Percentiles rank a stretch among this genome's conserved stretches.
Evolutionary conservation across 768 basidiomycete genomes (phyloP).

Genomic region (Trametes cubensis): DNA sequence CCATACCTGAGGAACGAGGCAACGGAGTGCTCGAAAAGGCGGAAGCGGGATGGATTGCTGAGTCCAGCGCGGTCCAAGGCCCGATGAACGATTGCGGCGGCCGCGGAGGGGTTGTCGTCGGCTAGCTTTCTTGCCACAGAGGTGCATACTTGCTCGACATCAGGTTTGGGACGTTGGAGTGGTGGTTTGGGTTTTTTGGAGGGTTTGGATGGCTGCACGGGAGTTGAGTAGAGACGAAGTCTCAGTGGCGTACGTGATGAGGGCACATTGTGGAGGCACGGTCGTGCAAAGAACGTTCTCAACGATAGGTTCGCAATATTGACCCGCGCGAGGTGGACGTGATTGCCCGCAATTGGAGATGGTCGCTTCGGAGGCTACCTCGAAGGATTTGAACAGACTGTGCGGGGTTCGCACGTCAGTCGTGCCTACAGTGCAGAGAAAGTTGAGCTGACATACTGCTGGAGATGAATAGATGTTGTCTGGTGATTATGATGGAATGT

Average conservation of each 20-base stretch:
- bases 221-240: not conserved
- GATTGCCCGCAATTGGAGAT: not conserved
- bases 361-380: not conserved
- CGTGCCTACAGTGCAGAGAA: too few relatives aligned
- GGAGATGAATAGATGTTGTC: too few relatives aligned
- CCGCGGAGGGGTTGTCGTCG: not conserved
- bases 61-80: slow-evolving; percentile 3
- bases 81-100: slow-evolving; percentile 9
- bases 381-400: too few relatives aligned
- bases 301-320: slow-evolving; percentile 2
- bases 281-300: not conserved
- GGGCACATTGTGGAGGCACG: not conserved
- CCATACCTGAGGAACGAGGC: slow-evolving; percentile 44
- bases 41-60: slow-evolving; percentile 18
- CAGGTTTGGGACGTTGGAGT: not conserved
- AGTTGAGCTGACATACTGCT: too few relatives aligned
- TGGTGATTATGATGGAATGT: too few relatives aligned
- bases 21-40: slow-evolving; percentile 42
- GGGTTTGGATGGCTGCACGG: not conserved
- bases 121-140: not conserved
- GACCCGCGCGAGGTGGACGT: not conserved
- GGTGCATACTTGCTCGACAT: not conserved
- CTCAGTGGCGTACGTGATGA: not conserved
- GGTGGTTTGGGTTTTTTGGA: not conserved
- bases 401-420: too few relatives aligned